phyloP scores from a whole-genome alignment of 257 asterid species.

The Asclepias syriaca region DNA sequence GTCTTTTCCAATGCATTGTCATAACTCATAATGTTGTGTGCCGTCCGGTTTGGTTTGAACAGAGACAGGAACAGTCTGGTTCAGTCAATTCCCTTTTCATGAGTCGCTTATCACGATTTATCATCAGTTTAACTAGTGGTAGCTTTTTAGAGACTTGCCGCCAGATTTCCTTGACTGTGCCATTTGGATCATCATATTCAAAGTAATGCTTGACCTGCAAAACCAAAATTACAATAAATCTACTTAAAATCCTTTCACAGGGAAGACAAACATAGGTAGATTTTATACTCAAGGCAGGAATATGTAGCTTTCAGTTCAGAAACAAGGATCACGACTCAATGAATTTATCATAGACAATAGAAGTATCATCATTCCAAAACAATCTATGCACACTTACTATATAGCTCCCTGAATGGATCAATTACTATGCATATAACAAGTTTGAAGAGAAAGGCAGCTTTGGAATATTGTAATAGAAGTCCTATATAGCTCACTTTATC shows the following conservation, averaged over 20 bases:
- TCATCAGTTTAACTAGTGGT: constrained; percentile 77
- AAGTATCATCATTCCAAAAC: background rate
- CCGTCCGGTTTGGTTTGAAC: constrained; percentile 70
- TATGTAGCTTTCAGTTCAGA: background rate
- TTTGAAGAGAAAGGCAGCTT: background rate
- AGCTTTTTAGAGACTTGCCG: constrained; percentile 78
- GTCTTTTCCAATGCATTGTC: constrained; percentile 10
- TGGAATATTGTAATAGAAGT: background rate
- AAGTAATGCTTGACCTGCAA: constrained; percentile 76
- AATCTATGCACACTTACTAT: background rate
- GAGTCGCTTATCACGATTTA: constrained; percentile 74
- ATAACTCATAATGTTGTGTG: constrained; percentile 45
- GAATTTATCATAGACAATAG: background rate
- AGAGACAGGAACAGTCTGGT: constrained; percentile 82
- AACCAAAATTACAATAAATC: constrained; percentile 1
- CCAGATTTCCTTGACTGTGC: constrained; percentile 88
- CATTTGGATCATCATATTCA: constrained; percentile 82
- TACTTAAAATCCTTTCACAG: background rate
- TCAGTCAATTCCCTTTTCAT: constrained; percentile 53
- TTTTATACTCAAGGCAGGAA: background rate
- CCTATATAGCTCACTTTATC: background rate
- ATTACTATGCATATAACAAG: background rate
- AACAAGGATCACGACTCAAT: background rate
- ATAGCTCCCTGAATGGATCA: background rate
- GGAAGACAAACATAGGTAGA: background rate